Evolutionary conservation across 441 rosid species (phyloP), one percentile per base, ranked within the genome.

Genomic region (Breynia disticha): DNA sequence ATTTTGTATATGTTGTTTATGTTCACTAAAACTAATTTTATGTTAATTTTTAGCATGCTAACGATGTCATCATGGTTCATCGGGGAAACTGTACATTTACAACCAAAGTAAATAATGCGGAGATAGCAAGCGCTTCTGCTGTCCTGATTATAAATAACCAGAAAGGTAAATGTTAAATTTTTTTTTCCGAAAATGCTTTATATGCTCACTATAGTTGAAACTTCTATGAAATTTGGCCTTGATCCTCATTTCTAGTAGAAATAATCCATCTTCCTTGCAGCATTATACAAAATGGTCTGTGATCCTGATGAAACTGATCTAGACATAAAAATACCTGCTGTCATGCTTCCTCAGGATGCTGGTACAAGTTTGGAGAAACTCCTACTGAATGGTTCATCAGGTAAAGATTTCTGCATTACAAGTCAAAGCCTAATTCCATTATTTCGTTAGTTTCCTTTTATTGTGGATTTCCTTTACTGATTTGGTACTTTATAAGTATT

Each of bases 221-320:
- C 35, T 28, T 28, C 8, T 28, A 28, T 28, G 7, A 28, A 28
- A 28, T 28, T 28, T 28, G 5, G 11, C 11, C 21, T 3, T 17
- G 18, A 16, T n/a, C 22, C 37, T 59, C 62, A 48, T 42, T 18
- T 38, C 46, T 52, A 28, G n/a, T 28, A 28, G 46, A 48, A 58
- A 16, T 35, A 11, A 39, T 50, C 43, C 62, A 16, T 51, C 61
- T 50, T 51, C 35, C 21, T 14, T 62, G 60, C 78, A 93, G 97
- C 86, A 62, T 93, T 93, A 52, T 93, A 89, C 76, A 93, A 93
- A 80, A 93, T 93, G 99, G 96, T 93, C 35, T 93, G 99, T 66
- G 99, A 93, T 47, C 97, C 96, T 6, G 86, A 89, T 66, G 99
- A 93, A 80, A 89, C 96, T 39, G 90, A 89, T 70, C 72, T 87